Evolutionary conservation across 106 monocot genomes (phyloP).

Genomic region (Dendrobium catenatum): DNA sequence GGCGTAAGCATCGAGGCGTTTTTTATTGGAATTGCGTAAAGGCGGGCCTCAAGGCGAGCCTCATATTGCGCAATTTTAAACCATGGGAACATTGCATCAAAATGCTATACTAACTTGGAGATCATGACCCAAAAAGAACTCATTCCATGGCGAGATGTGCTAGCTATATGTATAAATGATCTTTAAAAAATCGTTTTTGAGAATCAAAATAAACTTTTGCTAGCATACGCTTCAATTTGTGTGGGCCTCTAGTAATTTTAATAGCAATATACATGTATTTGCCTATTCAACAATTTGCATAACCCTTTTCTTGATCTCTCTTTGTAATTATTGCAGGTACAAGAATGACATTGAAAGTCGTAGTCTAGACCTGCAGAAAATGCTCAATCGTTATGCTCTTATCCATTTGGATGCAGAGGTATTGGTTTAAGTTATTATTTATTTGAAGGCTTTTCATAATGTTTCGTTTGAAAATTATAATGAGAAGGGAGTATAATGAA

Average conservation of each 20-base stretch:
- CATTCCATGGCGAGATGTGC: background rate
- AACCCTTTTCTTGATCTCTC: background rate
- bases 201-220: background rate
- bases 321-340: conserved; percentile 40
- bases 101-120: background rate
- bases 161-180: background rate
- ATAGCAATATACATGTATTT: background rate
- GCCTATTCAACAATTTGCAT: background rate
- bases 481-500: no score
- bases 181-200: background rate
- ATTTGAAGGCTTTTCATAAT: background rate
- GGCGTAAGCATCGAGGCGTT: no score
- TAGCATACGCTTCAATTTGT: background rate
- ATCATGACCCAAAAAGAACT: background rate
- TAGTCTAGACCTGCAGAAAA: conserved; percentile 56
- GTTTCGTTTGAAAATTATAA: background rate
- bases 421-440: conserved; percentile 5
- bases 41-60: no score
- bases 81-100: no score
- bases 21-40: no score
- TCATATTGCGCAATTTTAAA: no score
- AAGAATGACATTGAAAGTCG: conserved; percentile 43
- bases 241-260: background rate
- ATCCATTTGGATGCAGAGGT: conserved; percentile 70
- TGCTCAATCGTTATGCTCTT: conserved; percentile 70